These are phyloP conservation scores for Scheffersomyces stipitis DNA, from an alignment of 805 yeast species.

Conservation along the genomic window DNA sequence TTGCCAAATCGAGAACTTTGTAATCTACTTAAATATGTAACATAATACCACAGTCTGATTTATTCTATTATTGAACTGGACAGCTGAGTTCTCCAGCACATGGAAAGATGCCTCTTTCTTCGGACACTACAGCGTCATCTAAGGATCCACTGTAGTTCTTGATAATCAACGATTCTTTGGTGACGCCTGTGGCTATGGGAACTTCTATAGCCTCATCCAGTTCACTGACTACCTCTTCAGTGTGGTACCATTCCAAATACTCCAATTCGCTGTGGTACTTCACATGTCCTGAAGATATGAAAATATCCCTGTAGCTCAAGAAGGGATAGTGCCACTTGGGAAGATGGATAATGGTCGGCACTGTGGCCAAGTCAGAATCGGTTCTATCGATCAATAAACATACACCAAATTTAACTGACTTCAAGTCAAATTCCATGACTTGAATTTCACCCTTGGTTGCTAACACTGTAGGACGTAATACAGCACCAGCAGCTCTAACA, in stretches of 20 bases:
- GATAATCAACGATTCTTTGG: constrained; percentile 32
- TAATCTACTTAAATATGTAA: too few relatives aligned
- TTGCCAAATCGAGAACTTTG: too few relatives aligned
- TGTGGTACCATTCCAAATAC: constrained; percentile 72
- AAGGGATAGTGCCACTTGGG: constrained; percentile 71
- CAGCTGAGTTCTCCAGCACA: constrained; percentile 11
- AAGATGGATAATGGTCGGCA: constrained; percentile 61
- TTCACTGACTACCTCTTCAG: constrained; percentile 15
- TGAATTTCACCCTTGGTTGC: constrained; percentile 60
- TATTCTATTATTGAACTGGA: constrained; percentile 8
- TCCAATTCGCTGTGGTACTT: constrained; percentile 52
- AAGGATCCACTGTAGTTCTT: constrained; percentile 38
- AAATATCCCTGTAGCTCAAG: constrained; percentile 47
- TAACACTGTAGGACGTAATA: constrained; percentile 74
- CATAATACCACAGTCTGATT: constrained; percentile 4
- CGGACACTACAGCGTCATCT: constrained; percentile 18
- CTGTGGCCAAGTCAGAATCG: constrained; percentile 3
- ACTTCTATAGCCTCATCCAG: background rate
- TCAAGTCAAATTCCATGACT: constrained; percentile 59
- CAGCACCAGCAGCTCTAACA: constrained; percentile 70
- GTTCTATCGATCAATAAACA: constrained; percentile 33
- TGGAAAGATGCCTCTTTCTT: constrained; percentile 7
- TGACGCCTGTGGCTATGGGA: background rate
- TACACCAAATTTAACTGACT: constrained; percentile 46
- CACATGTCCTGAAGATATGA: constrained; percentile 56